Percentiles rank a stretch among this genome's conserved stretches.
Conservation (phyloP, 2,329 filamentous ascomycete genomes). For the Ophiostoma novo-ulmi region DNA sequence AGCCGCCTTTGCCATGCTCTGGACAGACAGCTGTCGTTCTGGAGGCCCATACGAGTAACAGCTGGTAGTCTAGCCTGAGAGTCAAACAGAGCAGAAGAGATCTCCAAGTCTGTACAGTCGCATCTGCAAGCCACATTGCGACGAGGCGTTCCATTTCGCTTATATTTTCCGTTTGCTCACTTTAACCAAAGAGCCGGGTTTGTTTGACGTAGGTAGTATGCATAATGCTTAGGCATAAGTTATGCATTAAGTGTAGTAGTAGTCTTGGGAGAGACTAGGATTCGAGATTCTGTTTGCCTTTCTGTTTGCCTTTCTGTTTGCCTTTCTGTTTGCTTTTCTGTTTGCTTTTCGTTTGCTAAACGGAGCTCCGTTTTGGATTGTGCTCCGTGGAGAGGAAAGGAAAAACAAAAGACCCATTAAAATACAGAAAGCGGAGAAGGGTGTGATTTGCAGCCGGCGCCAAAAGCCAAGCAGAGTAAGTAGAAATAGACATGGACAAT, state of each 20-base stretch:
- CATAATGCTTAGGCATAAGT: background rate
- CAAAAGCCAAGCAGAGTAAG: background rate
- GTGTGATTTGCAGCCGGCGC: slow-evolving; percentile 1
- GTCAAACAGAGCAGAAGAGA: too few species aligned
- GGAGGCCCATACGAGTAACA: background rate
- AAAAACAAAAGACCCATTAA: background rate
- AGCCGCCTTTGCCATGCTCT: too few species aligned
- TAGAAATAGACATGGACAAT: background rate
- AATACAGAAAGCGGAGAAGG: background rate
- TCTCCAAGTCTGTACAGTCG: background rate
- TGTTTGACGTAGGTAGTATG: background rate
- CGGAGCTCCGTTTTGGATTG: background rate
- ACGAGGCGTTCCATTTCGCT: background rate
- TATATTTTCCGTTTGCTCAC: slow-evolving; percentile 2
- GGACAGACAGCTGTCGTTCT: too few species aligned
- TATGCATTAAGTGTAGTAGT: background rate
- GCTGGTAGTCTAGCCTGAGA: too few species aligned
- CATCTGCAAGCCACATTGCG: background rate
- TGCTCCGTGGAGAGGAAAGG: too few species aligned
- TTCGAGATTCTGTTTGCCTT: too few species aligned
- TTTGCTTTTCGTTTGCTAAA: too few species aligned
- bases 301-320: background rate
- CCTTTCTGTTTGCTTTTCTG: too few species aligned
- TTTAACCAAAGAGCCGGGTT: background rate
- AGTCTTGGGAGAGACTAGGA: background rate